Percentiles rank a stretch among this genome's conserved stretches.
Conservation (phyloP, 495 filamentous ascomycete genomes). For the Terfezia boudieri region DNA sequence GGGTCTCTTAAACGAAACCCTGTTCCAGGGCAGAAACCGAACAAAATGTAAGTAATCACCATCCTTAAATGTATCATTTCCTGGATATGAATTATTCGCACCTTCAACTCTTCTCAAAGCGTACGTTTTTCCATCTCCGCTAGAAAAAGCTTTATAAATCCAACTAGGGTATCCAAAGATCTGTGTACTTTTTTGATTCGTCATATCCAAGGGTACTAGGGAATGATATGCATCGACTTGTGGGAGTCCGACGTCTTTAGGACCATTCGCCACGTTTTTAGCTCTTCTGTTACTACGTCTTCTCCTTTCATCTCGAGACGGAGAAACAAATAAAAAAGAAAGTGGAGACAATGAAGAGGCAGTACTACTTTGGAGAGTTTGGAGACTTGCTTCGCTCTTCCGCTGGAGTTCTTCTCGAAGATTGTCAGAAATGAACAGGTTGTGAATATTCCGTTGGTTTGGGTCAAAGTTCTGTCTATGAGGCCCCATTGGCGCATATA, state of each 20-base stretch:
- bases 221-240: constrained; percentile 73
- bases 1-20: constrained; percentile 70
- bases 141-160: constrained; percentile 87
- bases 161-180: constrained; percentile 72
- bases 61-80: constrained; percentile 4
- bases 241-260: constrained; percentile 31
- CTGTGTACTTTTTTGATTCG: constrained; percentile 46
- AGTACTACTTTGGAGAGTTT: constrained; percentile 54
- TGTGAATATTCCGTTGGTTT: constrained; percentile 66
- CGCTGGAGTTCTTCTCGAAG: constrained; percentile 72
- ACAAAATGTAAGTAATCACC: neutral
- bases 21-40: constrained; percentile 9
- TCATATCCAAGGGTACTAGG: constrained; percentile 71
- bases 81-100: constrained; percentile 11
- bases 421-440: constrained; percentile 72
- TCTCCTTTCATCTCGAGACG: neutral
- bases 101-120: constrained; percentile 68
- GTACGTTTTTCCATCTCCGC: constrained; percentile 65
- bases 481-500: constrained; percentile 73
- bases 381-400: constrained; percentile 63
- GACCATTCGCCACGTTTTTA: constrained; percentile 18
- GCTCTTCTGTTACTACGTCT: neutral
- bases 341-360: neutral
- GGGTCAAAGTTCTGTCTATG: constrained; percentile 52
- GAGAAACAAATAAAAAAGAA: neutral